Conservation (phyloP, 257 asterid genomes). For the Solanum tacnaense region DNA sequence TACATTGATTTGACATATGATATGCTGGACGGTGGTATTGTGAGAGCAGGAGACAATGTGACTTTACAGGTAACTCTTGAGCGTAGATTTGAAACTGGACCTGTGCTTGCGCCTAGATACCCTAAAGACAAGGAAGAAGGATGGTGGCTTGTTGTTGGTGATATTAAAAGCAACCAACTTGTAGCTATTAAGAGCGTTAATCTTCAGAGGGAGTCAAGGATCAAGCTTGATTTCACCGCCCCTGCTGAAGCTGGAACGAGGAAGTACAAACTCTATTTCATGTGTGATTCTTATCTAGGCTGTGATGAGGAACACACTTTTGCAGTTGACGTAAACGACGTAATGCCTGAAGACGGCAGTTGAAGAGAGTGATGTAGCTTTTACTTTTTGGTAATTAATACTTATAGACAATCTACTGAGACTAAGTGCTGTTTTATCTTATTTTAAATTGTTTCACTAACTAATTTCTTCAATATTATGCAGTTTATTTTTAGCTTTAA, state of each 20-base stretch:
- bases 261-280: conserved; percentile 18
- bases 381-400: neutral
- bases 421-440: neutral
- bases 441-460: neutral
- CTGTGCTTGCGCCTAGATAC: conserved; percentile 21
- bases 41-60: conserved; percentile 11
- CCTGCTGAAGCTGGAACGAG: conserved; percentile 14
- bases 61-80: conserved; percentile 20
- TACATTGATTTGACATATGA: conserved; percentile 21
- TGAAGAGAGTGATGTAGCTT: neutral
- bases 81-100: conserved; percentile 17
- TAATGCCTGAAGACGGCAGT: neutral
- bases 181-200: conserved; percentile 27
- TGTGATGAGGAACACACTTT: conserved; percentile 26
- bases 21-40: conserved; percentile 5
- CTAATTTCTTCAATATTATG: neutral
- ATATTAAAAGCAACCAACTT: conserved; percentile 16
- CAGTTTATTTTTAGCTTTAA: neutral
- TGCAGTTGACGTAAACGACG: conserved; percentile 17
- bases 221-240: conserved; percentile 21
- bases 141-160: conserved; percentile 37
- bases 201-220: conserved; percentile 17
- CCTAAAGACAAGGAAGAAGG: conserved; percentile 32
- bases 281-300: conserved; percentile 30
- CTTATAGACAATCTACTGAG: neutral